Evolutionary conservation across 2,329 filamentous ascomycete species (phyloP), one percentile per base, ranked within the genome.

Genomic region (Diaporthe eres): DNA sequence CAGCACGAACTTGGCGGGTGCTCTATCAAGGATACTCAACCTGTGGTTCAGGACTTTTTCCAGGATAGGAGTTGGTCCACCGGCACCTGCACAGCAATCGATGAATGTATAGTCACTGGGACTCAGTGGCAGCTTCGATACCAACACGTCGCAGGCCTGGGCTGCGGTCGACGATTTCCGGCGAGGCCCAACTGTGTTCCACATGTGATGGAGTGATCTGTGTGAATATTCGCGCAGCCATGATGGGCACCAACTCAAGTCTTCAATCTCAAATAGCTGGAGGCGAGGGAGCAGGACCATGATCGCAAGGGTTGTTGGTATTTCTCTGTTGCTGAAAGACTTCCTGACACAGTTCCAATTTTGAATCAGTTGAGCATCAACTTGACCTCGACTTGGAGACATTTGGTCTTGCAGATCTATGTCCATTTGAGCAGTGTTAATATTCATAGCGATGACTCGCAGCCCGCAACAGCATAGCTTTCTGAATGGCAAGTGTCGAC

Each of bases 121-220:
- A 9, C 42, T 22, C 9, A 65, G 5, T 34, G 42, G 42, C 19
- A 65, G 42, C 61, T 49, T 65, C 28, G 61, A 65, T 31, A 65
- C 61, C 17, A 65, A 9, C 2, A 65, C 28, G 25, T 65, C 61
- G 19, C 61, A 65, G 4, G 61, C 61, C 42, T 65, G 61, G 10
- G 61, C 42, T 42, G 61, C 61, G 2, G 61, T 65, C 7, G 61
- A 65, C 4, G 61, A 34, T 34, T 65, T 65, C 8, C 61, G 39
- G 3, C 61, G 42, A 5, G 44, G 42, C 9, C 61, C 61, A 4
- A 65, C 5, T 4, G 61, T 65, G 15, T 65, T 65, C 61, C 42
- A 65, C 61, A 65, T 65, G 15, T 49, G 61, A 17, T 65, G 61
- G 5, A 65, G 61, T 31, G 61, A 65, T n/a, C 49, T 65, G 42